Conservation (phyloP, 257 asterid species). For the Voacanga thouarsii region DNA sequence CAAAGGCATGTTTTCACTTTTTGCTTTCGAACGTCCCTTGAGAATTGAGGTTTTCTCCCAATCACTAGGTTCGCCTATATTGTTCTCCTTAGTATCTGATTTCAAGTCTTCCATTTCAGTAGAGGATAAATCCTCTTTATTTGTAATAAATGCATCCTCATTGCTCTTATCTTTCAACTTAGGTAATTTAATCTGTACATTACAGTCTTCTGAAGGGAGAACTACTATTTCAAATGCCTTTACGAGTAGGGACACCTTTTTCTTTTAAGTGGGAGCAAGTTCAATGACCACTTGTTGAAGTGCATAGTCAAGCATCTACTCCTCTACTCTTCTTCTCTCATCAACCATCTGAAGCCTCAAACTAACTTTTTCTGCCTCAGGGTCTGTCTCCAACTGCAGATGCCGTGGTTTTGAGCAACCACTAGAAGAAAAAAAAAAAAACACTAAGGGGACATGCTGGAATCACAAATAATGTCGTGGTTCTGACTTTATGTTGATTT, state of each 20-base stretch:
- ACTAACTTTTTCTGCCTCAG: conserved; percentile 56
- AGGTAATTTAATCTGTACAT: too few relatives aligned
- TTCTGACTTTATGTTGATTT: too few relatives aligned
- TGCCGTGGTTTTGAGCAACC: conserved; percentile 41
- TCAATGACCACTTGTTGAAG: conserved; percentile 82
- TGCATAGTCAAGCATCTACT: conserved; percentile 98
- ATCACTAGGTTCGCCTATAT: not conserved
- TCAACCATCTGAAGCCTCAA: conserved; percentile 59
- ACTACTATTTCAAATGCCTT: too few relatives aligned
- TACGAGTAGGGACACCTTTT: too few relatives aligned
- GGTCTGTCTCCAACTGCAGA: conserved; percentile 52
- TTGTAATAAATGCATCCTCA: too few relatives aligned
- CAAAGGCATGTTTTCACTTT: not conserved
- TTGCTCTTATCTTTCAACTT: too few relatives aligned
- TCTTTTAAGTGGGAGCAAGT: too few relatives aligned
- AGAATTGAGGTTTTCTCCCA: not conserved
- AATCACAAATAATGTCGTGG: too few relatives aligned
- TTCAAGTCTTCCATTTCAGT: conserved; percentile 14
- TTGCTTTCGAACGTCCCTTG: not conserved
- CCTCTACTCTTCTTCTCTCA: conserved; percentile 64
- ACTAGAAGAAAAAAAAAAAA: too few relatives aligned
- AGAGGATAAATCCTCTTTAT: conserved; percentile 13
- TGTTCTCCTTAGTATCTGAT: not conserved
- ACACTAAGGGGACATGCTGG: too few relatives aligned
- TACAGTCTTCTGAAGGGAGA: too few relatives aligned